Evolutionary conservation across 805 yeast species (phyloP).

Genomic region (Yarrowia bubula): DNA sequence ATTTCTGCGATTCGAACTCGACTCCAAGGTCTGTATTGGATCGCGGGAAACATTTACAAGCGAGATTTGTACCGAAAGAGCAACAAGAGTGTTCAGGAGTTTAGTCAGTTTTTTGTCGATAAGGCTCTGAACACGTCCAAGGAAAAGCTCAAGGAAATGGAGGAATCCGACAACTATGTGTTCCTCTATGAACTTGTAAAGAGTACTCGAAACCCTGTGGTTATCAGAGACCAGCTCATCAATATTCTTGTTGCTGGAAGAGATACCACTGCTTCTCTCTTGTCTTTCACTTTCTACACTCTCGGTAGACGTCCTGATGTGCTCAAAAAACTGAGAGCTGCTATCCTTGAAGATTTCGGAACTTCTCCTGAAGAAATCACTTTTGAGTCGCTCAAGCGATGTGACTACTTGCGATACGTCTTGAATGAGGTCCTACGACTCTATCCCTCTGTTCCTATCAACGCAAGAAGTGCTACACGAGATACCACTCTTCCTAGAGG

Average conservation of each 20-base stretch:
- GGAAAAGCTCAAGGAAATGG: slow-evolving; percentile 29
- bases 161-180: slow-evolving; percentile 43
- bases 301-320: slow-evolving; percentile 43
- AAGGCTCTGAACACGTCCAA: slow-evolving; percentile 44
- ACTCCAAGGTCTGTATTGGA: slow-evolving; percentile 31
- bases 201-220: slow-evolving; percentile 49
- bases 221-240: slow-evolving; percentile 51
- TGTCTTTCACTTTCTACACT: slow-evolving; percentile 47
- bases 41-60: slow-evolving; percentile 35
- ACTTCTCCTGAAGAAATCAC: slow-evolving; percentile 36
- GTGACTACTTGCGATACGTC: slow-evolving; percentile 48
- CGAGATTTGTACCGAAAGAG: slow-evolving; percentile 37
- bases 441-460: slow-evolving; percentile 53
- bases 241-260: slow-evolving; percentile 55
- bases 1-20: slow-evolving; percentile 29
- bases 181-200: slow-evolving; percentile 51
- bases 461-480: slow-evolving; percentile 47
- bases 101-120: slow-evolving; percentile 40
- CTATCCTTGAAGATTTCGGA: slow-evolving; percentile 42
- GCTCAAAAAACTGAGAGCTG: slow-evolving; percentile 41
- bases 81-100: slow-evolving; percentile 3
- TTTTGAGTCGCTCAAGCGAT: slow-evolving; percentile 50
- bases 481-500: slow-evolving; percentile 53
- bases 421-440: slow-evolving; percentile 50
- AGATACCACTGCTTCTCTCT: slow-evolving; percentile 54